Conservation (phyloP, 768 basidiomycete genomes). For the Lentinula sp. region DNA sequence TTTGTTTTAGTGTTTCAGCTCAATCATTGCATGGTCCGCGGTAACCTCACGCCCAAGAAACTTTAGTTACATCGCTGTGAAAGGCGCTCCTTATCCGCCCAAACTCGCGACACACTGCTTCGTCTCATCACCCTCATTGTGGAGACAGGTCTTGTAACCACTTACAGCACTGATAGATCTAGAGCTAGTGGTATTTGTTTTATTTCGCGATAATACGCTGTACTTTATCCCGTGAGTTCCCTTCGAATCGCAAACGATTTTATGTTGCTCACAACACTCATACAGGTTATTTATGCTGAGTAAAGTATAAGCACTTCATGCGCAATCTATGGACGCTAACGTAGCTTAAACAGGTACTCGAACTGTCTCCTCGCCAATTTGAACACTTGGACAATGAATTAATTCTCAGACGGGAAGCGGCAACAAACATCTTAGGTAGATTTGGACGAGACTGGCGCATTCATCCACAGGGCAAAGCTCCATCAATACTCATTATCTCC, state of each 20-base stretch:
- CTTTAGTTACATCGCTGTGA: not conserved
- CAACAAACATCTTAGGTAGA: not conserved
- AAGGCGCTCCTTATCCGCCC: not conserved
- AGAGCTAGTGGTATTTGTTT: conserved; percentile 5
- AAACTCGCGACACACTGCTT: not conserved
- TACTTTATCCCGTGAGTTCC: conserved; percentile 5
- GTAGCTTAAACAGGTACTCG: not conserved
- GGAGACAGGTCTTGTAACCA: conserved; percentile 9
- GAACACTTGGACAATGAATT: not conserved
- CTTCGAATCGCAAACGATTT: too few relatives aligned
- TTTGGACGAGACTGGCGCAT: not conserved
- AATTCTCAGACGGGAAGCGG: not conserved
- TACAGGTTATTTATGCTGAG: not conserved
- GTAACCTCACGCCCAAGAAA: not conserved
- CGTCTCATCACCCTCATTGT: conserved; percentile 4
- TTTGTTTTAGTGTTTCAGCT: not conserved
- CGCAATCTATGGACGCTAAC: not conserved
- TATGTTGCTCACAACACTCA: too few relatives aligned
- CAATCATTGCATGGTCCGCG: not conserved
- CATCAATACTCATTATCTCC: not conserved
- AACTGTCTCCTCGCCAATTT: not conserved
- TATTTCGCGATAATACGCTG: not conserved
- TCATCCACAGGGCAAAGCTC: not conserved
- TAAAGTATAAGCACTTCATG: not conserved
- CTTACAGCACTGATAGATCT: conserved; percentile 2